Conservation (phyloP, 768 basidiomycete species). For the Mycena vulgaris region DNA sequence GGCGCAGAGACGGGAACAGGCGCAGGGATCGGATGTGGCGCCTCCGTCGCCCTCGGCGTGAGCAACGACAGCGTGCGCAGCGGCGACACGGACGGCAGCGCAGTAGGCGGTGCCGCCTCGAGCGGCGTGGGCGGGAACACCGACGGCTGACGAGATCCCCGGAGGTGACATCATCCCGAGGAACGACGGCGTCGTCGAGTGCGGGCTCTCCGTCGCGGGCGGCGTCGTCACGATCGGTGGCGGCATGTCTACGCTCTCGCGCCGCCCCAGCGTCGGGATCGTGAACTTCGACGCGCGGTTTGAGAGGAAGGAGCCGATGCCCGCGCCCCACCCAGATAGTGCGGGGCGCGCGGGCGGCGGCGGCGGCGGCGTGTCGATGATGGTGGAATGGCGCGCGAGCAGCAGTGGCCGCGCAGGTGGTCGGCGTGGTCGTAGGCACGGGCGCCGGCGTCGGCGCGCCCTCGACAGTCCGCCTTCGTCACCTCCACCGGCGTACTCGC, state of each 20-base stretch:
- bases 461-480: constrained; percentile 20
- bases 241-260: constrained; percentile 37
- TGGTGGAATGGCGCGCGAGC: constrained; percentile 40
- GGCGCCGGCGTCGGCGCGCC: constrained; percentile 12
- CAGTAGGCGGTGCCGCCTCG: constrained; percentile 25
- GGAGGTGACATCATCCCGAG: constrained; percentile 29
- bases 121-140: constrained; percentile 40
- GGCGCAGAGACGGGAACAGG: background rate
- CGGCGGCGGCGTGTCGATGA: constrained; percentile 37
- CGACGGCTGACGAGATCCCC: constrained; percentile 27
- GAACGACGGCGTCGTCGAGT: constrained; percentile 36
- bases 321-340: constrained; percentile 58
- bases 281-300: constrained; percentile 57
- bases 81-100: constrained; percentile 18
- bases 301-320: constrained; percentile 66
- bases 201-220: constrained; percentile 25
- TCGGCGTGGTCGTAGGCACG: background rate
- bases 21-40: constrained; percentile 1
- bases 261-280: constrained; percentile 39
- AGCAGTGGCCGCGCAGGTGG: constrained; percentile 38
- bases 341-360: constrained; percentile 46
- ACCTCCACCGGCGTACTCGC: constrained; percentile 44
- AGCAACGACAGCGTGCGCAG: constrained; percentile 27
- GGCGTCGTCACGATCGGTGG: constrained; percentile 39
- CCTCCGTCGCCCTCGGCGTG: constrained; percentile 21